phyloP scores from a whole-genome alignment of 1,139 yeast genomes.

The Hemisphaericaspora lyxosophila region DNA sequence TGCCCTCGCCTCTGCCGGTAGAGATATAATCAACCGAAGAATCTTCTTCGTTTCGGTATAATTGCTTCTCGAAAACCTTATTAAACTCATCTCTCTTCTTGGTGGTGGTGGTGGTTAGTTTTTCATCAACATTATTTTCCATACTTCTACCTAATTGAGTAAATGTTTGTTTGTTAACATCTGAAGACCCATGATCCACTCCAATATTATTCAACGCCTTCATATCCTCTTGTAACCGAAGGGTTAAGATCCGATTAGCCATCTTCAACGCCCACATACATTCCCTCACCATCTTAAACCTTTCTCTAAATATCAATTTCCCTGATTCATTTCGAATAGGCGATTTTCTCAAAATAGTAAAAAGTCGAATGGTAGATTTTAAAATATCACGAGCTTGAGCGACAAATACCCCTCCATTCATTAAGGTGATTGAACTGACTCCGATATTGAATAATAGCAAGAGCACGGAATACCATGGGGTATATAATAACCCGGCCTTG shows the following conservation, averaged over 20 bases:
- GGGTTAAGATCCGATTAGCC: conserved; percentile 50
- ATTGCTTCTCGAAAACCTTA: conserved; percentile 23
- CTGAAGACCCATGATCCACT: conserved; percentile 57
- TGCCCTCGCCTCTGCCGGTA: conserved; percentile 7
- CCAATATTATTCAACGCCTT: conserved; percentile 42
- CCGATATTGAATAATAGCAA: conserved; percentile 50
- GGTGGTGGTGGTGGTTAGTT: conserved; percentile 1
- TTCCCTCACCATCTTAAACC: conserved; percentile 61
- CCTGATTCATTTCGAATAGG: conserved; percentile 35
- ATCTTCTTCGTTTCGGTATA: conserved; percentile 16
- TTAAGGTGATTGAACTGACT: conserved; percentile 42
- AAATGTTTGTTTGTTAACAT: conserved; percentile 51
- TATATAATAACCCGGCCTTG: conserved; percentile 33
- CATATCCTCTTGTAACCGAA: conserved; percentile 46
- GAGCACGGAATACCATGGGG: conserved; percentile 59
- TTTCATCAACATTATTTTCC: conserved; percentile 14
- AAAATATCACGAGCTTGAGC: conserved; percentile 27
- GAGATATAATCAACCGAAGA: too few species aligned
- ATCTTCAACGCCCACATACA: conserved; percentile 64
- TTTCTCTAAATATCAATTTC: conserved; percentile 35
- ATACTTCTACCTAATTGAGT: conserved; percentile 47
- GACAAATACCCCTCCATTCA: conserved; percentile 41
- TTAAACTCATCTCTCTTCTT: conserved; percentile 19
- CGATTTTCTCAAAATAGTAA: conserved; percentile 29
- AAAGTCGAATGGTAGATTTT: conserved; percentile 25